Evolutionary conservation across 2,329 filamentous ascomycete species (phyloP).

Genomic region (Microcyclospora pomicola): DNA sequence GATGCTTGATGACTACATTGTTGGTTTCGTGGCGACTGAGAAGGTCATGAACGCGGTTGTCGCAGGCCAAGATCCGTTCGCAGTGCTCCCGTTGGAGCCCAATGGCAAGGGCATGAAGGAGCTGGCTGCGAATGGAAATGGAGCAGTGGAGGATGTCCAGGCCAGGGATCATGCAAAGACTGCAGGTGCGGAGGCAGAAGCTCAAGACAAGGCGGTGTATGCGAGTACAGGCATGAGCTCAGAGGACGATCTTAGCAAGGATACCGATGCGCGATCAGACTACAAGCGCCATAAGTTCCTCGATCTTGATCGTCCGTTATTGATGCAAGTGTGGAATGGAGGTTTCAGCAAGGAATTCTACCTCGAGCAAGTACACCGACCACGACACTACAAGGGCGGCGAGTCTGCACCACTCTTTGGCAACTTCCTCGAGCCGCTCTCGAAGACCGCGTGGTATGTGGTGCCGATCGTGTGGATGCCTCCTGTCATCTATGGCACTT

Average conservation of each 20-base stretch:
- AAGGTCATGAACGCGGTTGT: conserved; percentile 39
- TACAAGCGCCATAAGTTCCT: conserved; percentile 90
- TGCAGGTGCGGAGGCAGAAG: conserved; percentile 9
- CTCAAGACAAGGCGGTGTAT: conserved; percentile 32
- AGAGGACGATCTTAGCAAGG: conserved; percentile 72
- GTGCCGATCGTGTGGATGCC: conserved; percentile 78
- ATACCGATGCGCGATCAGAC: conserved; percentile 63
- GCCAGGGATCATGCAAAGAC: conserved; percentile 25
- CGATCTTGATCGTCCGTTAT: conserved; percentile 69
- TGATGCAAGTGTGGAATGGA: conserved; percentile 77
- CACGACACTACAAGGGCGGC: conserved; percentile 88
- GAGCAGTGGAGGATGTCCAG: conserved; percentile 20
- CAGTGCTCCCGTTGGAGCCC: conserved; percentile 41
- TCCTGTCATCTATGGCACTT: conserved; percentile 58
- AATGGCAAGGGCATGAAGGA: conserved; percentile 35
- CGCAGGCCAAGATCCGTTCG: conserved; percentile 33
- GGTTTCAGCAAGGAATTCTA: conserved; percentile 95
- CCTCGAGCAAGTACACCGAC: conserved; percentile 86
- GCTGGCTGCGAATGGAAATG: conserved; percentile 37
- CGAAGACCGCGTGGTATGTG: conserved; percentile 87
- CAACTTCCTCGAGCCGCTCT: conserved; percentile 96
- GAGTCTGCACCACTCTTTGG: conserved; percentile 87
- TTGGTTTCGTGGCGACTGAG: conserved; percentile 63
- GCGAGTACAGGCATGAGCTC: conserved; percentile 70
- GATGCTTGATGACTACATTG: conserved; percentile 71